Evolutionary conservation across 148 eudicot species (phyloP).

Genomic region (Rhododendron kiyosumense): DNA sequence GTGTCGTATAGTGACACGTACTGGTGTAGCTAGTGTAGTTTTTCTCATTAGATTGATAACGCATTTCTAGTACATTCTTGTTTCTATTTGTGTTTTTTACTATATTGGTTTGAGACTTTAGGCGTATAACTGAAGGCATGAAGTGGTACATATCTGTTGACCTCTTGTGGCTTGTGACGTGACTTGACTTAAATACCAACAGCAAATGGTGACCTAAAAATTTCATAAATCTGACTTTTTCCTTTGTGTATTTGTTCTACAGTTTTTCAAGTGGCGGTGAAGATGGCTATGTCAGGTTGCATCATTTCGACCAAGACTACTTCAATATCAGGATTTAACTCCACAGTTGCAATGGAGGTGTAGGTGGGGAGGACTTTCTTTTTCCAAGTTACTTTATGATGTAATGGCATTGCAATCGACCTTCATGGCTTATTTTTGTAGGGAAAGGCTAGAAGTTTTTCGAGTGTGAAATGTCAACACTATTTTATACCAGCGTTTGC

Average conservation of each 20-base stretch:
- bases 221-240: not conserved
- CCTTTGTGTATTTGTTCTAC: not conserved
- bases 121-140: not conserved
- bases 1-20: no score
- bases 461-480: not conserved
- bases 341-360: not conserved
- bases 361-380: not conserved
- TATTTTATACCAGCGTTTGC: not conserved
- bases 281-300: slow-evolving; percentile 89
- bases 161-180: not conserved
- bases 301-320: slow-evolving; percentile 79
- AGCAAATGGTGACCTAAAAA: not conserved
- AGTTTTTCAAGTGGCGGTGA: slow-evolving; percentile 96
- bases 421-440: not conserved
- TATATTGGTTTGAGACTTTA: not conserved
- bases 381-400: not conserved
- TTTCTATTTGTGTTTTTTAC: not conserved
- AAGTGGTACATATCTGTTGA: not conserved
- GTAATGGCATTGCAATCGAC: not conserved
- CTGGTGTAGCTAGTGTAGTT: not conserved
- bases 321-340: slow-evolving; percentile 58
- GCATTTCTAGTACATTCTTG: not conserved
- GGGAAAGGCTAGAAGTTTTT: not conserved
- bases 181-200: not conserved
- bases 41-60: not conserved